phyloP scores from a whole-genome alignment of 1,139 yeast species.

The Saccharomyces hybrid region DNA sequence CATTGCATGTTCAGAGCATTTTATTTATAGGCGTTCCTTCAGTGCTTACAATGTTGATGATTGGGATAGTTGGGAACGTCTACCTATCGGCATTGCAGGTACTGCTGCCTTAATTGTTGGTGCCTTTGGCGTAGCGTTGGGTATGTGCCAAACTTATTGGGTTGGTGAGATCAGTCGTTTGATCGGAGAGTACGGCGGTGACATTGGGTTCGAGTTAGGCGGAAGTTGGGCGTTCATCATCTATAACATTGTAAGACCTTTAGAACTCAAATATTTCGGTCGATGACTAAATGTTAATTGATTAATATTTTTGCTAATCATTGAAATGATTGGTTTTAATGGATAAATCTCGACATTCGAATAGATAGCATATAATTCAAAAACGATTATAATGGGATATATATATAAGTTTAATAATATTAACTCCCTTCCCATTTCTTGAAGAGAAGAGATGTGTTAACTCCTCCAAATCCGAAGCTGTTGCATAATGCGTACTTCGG shows the following conservation, averaged over 20 bases:
- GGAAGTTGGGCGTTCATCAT: slow-evolving; percentile 59
- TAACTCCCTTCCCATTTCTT: slow-evolving; percentile 27
- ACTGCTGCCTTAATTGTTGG: slow-evolving; percentile 71
- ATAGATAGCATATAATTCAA: not conserved
- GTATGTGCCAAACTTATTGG: slow-evolving; percentile 84
- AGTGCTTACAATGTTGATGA: slow-evolving; percentile 53
- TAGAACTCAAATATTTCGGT: slow-evolving; percentile 61
- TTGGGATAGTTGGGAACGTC: slow-evolving; percentile 46
- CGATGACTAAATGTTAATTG: slow-evolving; percentile 17
- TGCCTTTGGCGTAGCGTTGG: slow-evolving; percentile 73
- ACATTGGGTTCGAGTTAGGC: slow-evolving; percentile 77
- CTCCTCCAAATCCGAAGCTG: slow-evolving; percentile 97
- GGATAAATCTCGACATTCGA: not conserved
- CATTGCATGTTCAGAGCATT: slow-evolving; percentile 66
- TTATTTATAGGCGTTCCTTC: slow-evolving; percentile 59
- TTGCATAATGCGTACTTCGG: slow-evolving; percentile 65
- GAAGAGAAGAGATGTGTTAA: slow-evolving; percentile 66
- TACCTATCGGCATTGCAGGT: slow-evolving; percentile 75
- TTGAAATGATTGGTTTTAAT: not conserved
- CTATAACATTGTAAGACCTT: slow-evolving; percentile 52
- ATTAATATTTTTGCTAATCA: not conserved
- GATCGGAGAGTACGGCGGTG: slow-evolving; percentile 70
- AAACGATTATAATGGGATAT: not conserved
- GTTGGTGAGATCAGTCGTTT: slow-evolving; percentile 55
- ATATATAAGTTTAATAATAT: not conserved